Conservation (phyloP, 768 basidiomycete species). For the Mycena chlorophos region DNA sequence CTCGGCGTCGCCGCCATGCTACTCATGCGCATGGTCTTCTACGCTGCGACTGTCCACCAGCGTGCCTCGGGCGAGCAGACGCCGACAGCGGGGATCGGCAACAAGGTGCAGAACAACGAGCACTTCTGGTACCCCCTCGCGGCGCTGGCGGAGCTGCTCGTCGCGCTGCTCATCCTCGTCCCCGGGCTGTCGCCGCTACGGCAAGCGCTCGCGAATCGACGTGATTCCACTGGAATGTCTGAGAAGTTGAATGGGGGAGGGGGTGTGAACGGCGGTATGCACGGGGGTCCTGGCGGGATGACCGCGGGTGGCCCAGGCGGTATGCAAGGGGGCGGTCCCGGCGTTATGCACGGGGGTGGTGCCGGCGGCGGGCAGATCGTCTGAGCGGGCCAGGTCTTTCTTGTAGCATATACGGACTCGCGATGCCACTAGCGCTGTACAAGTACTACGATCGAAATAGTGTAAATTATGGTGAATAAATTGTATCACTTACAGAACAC, state of each 20-base stretch:
- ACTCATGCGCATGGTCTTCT: slow-evolving; percentile 18
- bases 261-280: slow-evolving; percentile 4
- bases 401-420: too few relatives aligned
- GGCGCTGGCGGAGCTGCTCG: slow-evolving; percentile 18
- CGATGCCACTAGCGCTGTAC: too few relatives aligned
- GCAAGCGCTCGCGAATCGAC: slow-evolving; percentile 1
- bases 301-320: background rate
- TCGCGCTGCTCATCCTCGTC: slow-evolving; percentile 10
- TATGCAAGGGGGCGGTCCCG: background rate
- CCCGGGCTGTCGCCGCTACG: slow-evolving; percentile 11
- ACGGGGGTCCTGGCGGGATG: background rate
- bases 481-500: too few relatives aligned
- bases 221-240: slow-evolving; percentile 2
- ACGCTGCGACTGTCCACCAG: slow-evolving; percentile 17
- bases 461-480: too few relatives aligned
- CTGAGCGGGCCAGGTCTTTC: too few relatives aligned
- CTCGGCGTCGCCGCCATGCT: slow-evolving; percentile 7
- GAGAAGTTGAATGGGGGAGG: slow-evolving; percentile 1
- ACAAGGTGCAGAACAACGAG: slow-evolving; percentile 11
- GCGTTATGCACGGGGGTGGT: too few relatives aligned
- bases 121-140: slow-evolving; percentile 21
- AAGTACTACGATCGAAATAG: too few relatives aligned
- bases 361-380: too few relatives aligned
- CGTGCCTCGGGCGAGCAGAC: slow-evolving; percentile 11
- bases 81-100: background rate